Percentiles rank a stretch among this genome's conserved stretches.
phyloP scores from a whole-genome alignment of 208 protist species.

The Trypanosoma caninum region DNA sequence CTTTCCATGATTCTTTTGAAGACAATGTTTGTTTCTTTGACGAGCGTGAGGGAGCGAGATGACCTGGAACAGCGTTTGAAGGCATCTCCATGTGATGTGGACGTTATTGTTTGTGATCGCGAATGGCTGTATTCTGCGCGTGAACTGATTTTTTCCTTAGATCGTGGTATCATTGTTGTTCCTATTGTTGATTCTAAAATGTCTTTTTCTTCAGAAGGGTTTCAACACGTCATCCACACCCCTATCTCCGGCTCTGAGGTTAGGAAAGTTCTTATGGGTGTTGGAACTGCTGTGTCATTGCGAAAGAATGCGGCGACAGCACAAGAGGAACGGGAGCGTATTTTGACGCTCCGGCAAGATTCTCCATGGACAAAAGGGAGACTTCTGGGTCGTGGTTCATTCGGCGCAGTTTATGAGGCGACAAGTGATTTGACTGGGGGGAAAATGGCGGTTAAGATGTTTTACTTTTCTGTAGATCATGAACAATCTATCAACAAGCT shows the following conservation, averaged over 20 bases:
- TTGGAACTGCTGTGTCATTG: slow-evolving; percentile 74
- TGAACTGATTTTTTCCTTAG: slow-evolving; percentile 55
- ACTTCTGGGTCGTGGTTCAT: slow-evolving; percentile 83
- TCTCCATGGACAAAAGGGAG: slow-evolving; percentile 89
- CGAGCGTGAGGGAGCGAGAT: slow-evolving; percentile 62
- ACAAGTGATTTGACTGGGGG: slow-evolving; percentile 90
- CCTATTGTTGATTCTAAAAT: slow-evolving; percentile 43
- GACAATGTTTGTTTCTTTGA: slow-evolving; percentile 88
- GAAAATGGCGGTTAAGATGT: slow-evolving; percentile 93
- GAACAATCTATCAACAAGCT: slow-evolving; percentile 77
- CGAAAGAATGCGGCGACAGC: slow-evolving; percentile 82
- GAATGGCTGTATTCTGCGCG: slow-evolving; percentile 73
- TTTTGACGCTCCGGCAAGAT: slow-evolving; percentile 85
- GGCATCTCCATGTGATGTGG: slow-evolving; percentile 67
- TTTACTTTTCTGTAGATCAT: slow-evolving; percentile 74
- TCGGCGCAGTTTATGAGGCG: slow-evolving; percentile 88
- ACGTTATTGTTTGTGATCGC: slow-evolving; percentile 85
- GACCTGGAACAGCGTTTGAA: slow-evolving; percentile 77
- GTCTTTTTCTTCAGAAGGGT: slow-evolving; percentile 30
- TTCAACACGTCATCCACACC: slow-evolving; percentile 66
- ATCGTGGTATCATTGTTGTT: slow-evolving; percentile 73
- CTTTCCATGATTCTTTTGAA: slow-evolving; percentile 84
- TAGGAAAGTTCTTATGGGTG: slow-evolving; percentile 69
- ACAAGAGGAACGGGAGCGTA: slow-evolving; percentile 79
- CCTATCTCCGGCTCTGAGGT: slow-evolving; percentile 72